Evolutionary conservation across 164 flowering plant species (phyloP).

Genomic region (Stephania japonica): DNA sequence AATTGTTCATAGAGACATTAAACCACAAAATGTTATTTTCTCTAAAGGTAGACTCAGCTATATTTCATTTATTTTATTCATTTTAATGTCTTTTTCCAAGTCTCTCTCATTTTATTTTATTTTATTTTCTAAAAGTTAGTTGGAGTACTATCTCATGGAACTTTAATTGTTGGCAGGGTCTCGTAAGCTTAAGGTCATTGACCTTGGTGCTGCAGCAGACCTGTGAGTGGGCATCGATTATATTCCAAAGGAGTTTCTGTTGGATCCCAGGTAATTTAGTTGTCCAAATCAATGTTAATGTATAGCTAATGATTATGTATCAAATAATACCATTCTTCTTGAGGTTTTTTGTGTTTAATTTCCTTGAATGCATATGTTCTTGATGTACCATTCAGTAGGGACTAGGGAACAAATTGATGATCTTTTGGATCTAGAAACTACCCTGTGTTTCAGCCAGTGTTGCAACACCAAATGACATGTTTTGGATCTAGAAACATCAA

Average conservation of each 20-base stretch:
- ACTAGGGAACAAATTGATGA: background rate
- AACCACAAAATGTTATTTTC: constrained; percentile 90
- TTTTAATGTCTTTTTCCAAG: background rate
- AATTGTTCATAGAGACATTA: constrained; percentile 93
- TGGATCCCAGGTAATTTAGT: constrained; percentile 77
- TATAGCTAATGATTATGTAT: background rate
- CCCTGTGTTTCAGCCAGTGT: too few relatives aligned
- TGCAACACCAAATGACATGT: too few relatives aligned
- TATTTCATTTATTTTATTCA: background rate
- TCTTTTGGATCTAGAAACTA: too few relatives aligned
- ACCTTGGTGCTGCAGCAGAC: constrained; percentile 98
- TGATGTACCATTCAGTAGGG: background rate
- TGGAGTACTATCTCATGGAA: background rate
- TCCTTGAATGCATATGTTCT: background rate
- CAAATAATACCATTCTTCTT: background rate
- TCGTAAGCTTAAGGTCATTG: constrained; percentile 92
- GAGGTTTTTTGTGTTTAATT: background rate
- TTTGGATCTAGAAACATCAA: too few relatives aligned
- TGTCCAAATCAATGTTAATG: background rate
- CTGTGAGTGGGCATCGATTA: constrained; percentile 95
- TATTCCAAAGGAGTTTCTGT: constrained; percentile 88
- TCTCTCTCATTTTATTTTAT: background rate
- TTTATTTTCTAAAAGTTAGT: background rate
- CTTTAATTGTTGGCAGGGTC: constrained; percentile 45
- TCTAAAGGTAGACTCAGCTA: constrained; percentile 61